Base-by-base conservation (phyloP, 179 eudicot genomes). In the Carnegiea gigantea region DNA sequence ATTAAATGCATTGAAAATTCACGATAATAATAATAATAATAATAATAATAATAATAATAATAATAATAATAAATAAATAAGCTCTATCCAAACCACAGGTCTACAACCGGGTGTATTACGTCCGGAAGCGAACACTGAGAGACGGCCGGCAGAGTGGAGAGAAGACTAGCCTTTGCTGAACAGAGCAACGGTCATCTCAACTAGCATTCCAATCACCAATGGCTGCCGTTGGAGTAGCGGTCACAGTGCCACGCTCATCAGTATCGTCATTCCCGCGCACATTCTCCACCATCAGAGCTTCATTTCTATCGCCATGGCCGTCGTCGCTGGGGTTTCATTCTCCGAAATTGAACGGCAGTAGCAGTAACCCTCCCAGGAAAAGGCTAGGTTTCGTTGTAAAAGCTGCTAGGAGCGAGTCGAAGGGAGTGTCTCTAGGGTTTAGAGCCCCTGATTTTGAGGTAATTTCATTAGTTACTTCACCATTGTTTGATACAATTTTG, bases 381-480 rank as follows among this genome's bases (percentile, higher is more conserved):
- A 62, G 75, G 23, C 82, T 73, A 70, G 83, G 83, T 60, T 82
- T 94, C 12, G 80, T 82, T 20, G 80, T 90, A 26, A 86, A 84
- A 84, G 96, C 97, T 18, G 93, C 98, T 0, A 88, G 98, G 78
- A 85, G 84, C 17, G 95, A 89, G 87, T 95, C 99, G 83, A 81
- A 86, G 38, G 88, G 88, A 6, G 92, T 87, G 76, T 85, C 90
- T 53, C 85, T 92, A 57, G 98, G 97, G 9, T 89, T 87, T 82
- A 79, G 95, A 71, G 87, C 97, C 8, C 97, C 98, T 8, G 79
- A 89, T 33, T 95, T 95, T 80, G 79, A 88, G 94, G 95, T 92
- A 38, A n/a, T 30, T 1, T 4, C 65, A 46, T 40, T 21, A 8
- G 18, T 12, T 13, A 51, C 4, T 17, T 51, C 57, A 12, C 14